Conservation (phyloP, 2,329 filamentous ascomycete genomes). For the Apiospora phragmitis region DNA sequence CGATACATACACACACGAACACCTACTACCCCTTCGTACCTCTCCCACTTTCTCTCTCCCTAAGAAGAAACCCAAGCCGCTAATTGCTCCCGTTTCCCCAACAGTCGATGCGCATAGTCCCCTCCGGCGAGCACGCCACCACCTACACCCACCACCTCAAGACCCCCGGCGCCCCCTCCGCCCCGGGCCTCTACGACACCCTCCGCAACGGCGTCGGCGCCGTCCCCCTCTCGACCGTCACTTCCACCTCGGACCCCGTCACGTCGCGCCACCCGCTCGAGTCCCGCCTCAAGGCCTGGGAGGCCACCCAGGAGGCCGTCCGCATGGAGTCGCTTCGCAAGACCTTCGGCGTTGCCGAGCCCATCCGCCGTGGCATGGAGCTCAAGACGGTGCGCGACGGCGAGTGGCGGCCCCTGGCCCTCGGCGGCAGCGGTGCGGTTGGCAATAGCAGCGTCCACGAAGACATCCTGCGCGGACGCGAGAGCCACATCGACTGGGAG, state of each 20-base stretch:
- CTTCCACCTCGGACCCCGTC: conserved; percentile 38
- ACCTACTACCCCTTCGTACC: background rate
- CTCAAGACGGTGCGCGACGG: conserved; percentile 81
- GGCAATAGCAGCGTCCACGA: conserved; percentile 71
- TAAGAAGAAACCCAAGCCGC: background rate
- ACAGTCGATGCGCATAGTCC: conserved; percentile 88
- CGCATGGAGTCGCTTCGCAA: conserved; percentile 88
- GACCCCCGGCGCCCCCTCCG: conserved; percentile 74
- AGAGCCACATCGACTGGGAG: conserved; percentile 84
- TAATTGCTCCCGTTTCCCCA: conserved; percentile 17
- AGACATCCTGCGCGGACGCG: conserved; percentile 82
- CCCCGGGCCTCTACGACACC: conserved; percentile 89
- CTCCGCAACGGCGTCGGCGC: conserved; percentile 81
- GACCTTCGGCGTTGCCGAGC: conserved; percentile 90
- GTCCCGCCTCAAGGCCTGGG: conserved; percentile 85
- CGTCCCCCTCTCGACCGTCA: conserved; percentile 47
- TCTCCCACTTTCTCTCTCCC: background rate
- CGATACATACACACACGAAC: background rate
- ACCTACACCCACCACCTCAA: conserved; percentile 60
- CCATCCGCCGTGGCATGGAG: conserved; percentile 91
- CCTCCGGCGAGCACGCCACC: conserved; percentile 65
- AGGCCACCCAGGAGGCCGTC: conserved; percentile 80
- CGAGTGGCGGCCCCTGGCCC: conserved; percentile 74
- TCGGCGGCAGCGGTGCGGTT: conserved; percentile 55
- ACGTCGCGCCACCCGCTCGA: conserved; percentile 85